Evolutionary conservation across 1,284 basidiomycete species (phyloP), one percentile per base, ranked within the genome.

Genomic region (Malassezia yamatoensis): DNA sequence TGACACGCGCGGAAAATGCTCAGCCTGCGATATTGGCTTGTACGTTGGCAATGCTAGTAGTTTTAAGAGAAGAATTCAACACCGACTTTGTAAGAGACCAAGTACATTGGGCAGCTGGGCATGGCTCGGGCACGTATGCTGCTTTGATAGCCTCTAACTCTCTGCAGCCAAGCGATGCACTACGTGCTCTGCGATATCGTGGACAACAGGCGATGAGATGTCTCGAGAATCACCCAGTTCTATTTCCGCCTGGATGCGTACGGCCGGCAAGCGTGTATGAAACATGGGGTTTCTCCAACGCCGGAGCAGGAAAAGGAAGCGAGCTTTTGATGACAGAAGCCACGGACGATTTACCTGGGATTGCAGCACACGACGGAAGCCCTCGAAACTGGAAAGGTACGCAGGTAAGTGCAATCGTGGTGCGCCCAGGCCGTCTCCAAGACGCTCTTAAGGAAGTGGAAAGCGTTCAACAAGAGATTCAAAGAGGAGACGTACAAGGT

Each of bases 281-380:
- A 53, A 72, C 70, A 11, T 73, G 72, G 72, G 72, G 67, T 3
- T 74, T 73, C 50, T 62, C 70, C 35, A 74, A 73, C 18, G 65
- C 71, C 3, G 68, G 67, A 1, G 65, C 59, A 41, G 65, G 65
- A 20, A 66, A 67, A 34, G 54, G 54, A 10, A 32, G 32, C 32
- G 35, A 38, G 18, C 21, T 37, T 15, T 11, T 38, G 16, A 40
- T 40, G n/a, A 15, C 20, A 6, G 43, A 45, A 34, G 29, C 16
- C n/a, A 7, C 43, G 6, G 20, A 15, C 3, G 45, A 38, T 9
- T 32, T 43, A 6, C 10, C 20, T 18, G 41, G 32, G 13, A 21
- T 43, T 16, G 45, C 39, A 7, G 12, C 20, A 11, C 32, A 32
- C 12, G 32, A 40, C 36, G 46, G 51, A 16, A 42, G 55, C 20